phyloP scores from a whole-genome alignment of 176 grass and related monocot genomes.

The Cocos nucifera region DNA sequence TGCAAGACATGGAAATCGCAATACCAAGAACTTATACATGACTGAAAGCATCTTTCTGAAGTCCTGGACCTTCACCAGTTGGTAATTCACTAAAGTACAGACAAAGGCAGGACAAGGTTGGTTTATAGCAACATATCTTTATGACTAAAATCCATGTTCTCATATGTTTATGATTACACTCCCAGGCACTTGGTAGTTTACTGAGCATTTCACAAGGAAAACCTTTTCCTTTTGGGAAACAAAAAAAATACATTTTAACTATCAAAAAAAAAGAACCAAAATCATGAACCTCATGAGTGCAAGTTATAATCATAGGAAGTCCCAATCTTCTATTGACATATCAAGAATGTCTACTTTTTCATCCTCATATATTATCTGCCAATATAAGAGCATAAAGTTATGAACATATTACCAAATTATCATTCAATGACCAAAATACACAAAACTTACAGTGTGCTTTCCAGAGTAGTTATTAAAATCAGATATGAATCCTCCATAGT shows the following conservation, averaged over 20 bases:
- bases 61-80: too few relatives aligned
- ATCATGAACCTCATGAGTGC: conserved; percentile 11
- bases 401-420: not conserved
- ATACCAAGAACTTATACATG: too few relatives aligned
- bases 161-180: too few relatives aligned
- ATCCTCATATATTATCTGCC: conserved; percentile 66
- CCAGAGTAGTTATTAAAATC: conserved; percentile 39
- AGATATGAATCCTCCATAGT: conserved; percentile 42
- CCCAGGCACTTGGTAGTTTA: too few relatives aligned
- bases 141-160: too few relatives aligned
- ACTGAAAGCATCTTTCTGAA: too few relatives aligned
- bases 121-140: too few relatives aligned
- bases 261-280: not conserved
- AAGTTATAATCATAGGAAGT: conserved; percentile 42
- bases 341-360: conserved; percentile 46
- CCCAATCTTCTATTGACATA: conserved; percentile 68
- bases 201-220: too few relatives aligned
- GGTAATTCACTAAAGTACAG: too few relatives aligned
- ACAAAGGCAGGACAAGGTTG: too few relatives aligned
- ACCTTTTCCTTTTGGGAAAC: not conserved
- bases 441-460: conserved; percentile 45
- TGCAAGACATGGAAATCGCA: too few relatives aligned
- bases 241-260: not conserved
- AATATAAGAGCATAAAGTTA: conserved; percentile 7
- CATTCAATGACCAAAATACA: not conserved